A percentile compares a stretch with the other conserved stretches of the same genome.
Conservation (phyloP, 768 basidiomycete genomes). For the Collybia nuda region DNA sequence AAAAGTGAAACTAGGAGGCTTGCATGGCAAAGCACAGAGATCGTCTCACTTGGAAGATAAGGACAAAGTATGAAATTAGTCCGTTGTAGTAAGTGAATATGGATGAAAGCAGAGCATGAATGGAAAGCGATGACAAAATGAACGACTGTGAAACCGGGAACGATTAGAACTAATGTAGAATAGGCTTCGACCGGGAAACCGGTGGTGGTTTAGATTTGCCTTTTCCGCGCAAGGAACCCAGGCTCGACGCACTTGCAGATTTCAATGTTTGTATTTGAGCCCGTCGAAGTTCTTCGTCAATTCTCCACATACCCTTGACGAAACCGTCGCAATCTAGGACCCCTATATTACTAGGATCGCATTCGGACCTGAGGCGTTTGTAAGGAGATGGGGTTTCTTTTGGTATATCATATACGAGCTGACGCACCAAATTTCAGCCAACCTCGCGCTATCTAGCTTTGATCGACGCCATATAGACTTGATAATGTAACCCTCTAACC, state of each 20-base stretch:
- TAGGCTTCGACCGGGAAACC: conserved; percentile 20
- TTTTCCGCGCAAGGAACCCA: conserved; percentile 20
- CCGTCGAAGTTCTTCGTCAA: conserved; percentile 79
- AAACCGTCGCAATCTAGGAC: conserved; percentile 67
- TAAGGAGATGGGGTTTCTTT: too few relatives aligned
- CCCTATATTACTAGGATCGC: conserved; percentile 55
- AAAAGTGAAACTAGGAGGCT: background rate
- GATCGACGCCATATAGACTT: conserved; percentile 65
- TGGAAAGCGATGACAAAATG: background rate
- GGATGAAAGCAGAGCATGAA: background rate
- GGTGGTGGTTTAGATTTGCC: conserved; percentile 13
- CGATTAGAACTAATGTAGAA: conserved; percentile 22
- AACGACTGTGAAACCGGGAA: background rate
- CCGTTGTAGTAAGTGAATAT: background rate
- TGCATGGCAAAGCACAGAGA: background rate
- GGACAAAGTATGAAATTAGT: background rate
- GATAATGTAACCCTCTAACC: conserved; percentile 55
- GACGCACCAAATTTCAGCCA: conserved; percentile 68
- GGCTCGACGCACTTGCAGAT: conserved; percentile 23
- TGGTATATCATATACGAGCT: background rate
- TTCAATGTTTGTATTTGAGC: conserved; percentile 42
- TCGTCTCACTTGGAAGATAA: background rate
- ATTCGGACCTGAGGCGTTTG: conserved; percentile 57
- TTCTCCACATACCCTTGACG: conserved; percentile 81
- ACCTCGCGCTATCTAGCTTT: conserved; percentile 46